A percentile compares a stretch with the other conserved stretches of the same genome.
Conservation (phyloP, 2,329 filamentous ascomycete species). For the Rutstroemia sp. region DNA sequence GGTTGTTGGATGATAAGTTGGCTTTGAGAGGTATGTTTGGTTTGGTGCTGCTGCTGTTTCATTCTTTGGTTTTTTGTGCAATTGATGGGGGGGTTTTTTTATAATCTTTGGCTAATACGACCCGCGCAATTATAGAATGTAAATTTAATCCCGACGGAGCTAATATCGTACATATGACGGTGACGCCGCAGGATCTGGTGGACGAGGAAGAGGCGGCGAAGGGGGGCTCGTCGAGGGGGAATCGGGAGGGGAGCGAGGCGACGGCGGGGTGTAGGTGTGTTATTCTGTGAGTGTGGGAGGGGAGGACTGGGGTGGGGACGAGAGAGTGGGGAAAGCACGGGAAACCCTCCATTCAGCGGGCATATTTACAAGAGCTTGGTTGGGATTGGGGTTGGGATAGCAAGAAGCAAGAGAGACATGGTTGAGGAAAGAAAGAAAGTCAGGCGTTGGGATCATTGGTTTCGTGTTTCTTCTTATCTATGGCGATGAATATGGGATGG, state of each 20-base stretch:
- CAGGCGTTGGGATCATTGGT: too few species aligned
- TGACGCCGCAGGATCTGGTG: conserved; percentile 75
- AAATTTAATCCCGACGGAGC: conserved; percentile 66
- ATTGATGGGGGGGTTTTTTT: too few species aligned
- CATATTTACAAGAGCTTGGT: too few species aligned
- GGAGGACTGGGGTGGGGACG: background rate
- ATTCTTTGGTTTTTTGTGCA: background rate
- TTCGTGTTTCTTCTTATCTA: too few species aligned
- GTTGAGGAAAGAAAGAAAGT: background rate
- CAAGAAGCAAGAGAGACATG: too few species aligned
- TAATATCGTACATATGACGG: conserved; percentile 92
- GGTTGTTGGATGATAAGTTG: conserved; percentile 82
- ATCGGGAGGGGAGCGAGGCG: conserved; percentile 46
- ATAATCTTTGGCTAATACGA: too few species aligned
- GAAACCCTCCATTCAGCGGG: too few species aligned
- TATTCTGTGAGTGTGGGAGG: conserved; percentile 41
- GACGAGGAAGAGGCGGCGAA: conserved; percentile 53
- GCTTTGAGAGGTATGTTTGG: conserved; percentile 64
- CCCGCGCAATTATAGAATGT: conserved; percentile 50
- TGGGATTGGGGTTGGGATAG: too few species aligned
- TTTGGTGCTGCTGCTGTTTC: background rate
- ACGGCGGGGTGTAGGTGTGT: conserved; percentile 57
- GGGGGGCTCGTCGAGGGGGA: conserved; percentile 30
- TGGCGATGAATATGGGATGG: background rate
- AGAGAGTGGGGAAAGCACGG: background rate